These are phyloP conservation scores for Rhizopogon vesiculosus DNA, from an alignment of 768 basidiomycete genomes.

Conservation along the genomic window DNA sequence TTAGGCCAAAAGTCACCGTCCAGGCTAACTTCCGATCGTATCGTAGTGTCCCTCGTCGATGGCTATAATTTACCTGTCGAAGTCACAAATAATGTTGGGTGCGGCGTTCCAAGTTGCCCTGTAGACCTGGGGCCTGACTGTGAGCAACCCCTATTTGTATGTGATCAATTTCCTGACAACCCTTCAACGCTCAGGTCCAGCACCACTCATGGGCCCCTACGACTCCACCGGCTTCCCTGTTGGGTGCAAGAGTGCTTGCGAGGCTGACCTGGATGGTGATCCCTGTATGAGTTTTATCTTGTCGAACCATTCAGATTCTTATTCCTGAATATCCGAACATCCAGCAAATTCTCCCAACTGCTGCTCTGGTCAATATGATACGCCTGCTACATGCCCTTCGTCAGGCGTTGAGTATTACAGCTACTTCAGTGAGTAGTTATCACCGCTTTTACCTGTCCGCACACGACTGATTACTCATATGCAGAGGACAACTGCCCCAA, in stretches of 20 bases:
- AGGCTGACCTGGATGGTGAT: conserved; percentile 30
- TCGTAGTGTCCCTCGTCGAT: conserved; percentile 59
- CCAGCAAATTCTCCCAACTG: conserved; percentile 58
- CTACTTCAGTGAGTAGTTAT: conserved; percentile 39
- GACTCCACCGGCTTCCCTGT: conserved; percentile 50
- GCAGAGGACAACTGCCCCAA: conserved; percentile 39
- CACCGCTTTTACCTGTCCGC: neutral
- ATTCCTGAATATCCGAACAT: neutral
- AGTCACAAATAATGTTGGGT: conserved; percentile 53
- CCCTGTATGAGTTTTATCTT: conserved; percentile 17
- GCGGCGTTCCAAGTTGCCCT: conserved; percentile 51
- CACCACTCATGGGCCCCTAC: conserved; percentile 45
- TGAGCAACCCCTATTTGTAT: conserved; percentile 15
- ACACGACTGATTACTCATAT: neutral
- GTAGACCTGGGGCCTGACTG: conserved; percentile 61
- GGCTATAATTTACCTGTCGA: conserved; percentile 60
- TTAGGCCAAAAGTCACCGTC: neutral
- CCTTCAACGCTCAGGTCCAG: conserved; percentile 36
- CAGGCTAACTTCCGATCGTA: neutral
- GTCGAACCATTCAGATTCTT: neutral
- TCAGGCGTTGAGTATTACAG: conserved; percentile 37
- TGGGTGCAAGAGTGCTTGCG: conserved; percentile 60
- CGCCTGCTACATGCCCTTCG: conserved; percentile 50
- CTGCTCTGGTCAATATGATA: conserved; percentile 53
- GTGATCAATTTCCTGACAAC: neutral